These are phyloP conservation scores for Talaromyces sp. DNA, from an alignment of 2,329 filamentous ascomycete genomes.

Conservation along the genomic window DNA sequence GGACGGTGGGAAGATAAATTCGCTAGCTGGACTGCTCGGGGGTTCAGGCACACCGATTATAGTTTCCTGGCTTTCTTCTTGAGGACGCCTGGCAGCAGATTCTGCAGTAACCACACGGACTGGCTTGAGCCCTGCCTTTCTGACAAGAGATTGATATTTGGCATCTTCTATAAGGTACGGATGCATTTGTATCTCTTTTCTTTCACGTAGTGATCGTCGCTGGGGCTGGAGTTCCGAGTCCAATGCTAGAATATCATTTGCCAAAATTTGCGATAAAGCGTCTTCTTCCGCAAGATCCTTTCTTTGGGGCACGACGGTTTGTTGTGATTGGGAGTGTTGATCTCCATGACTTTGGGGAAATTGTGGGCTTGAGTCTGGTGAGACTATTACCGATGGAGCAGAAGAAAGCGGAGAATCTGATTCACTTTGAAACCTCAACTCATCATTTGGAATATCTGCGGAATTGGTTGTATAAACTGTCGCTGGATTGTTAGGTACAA, in stretches of 20 bases:
- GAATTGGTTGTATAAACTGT: constrained; percentile 14
- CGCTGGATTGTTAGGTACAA: constrained; percentile 21
- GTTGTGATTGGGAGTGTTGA: neutral
- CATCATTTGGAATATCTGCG: constrained; percentile 14
- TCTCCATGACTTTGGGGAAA: constrained; percentile 18
- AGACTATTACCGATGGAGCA: constrained; percentile 26
- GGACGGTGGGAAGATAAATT: constrained; percentile 31
- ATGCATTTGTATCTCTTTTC: constrained; percentile 49
- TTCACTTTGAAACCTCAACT: constrained; percentile 17
- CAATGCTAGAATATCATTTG: constrained; percentile 22
- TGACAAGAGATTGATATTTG: constrained; percentile 42
- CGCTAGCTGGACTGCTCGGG: constrained; percentile 31
- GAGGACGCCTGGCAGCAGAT: constrained; percentile 17
- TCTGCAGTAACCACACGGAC: constrained; percentile 30
- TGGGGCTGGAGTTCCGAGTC: constrained; percentile 29
- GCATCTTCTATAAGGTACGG: constrained; percentile 48
- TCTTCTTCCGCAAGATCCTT: neutral
- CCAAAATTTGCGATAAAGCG: constrained; percentile 7
- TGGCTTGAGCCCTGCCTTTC: constrained; percentile 42
- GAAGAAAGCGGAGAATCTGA: constrained; percentile 38
- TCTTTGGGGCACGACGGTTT: neutral
- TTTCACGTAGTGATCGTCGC: constrained; percentile 40
- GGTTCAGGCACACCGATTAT: constrained; percentile 29
- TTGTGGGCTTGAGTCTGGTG: constrained; percentile 18
- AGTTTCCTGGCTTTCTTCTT: constrained; percentile 30